Conservation (phyloP, 306 rosid genomes). For the Quercus wislizeni region DNA sequence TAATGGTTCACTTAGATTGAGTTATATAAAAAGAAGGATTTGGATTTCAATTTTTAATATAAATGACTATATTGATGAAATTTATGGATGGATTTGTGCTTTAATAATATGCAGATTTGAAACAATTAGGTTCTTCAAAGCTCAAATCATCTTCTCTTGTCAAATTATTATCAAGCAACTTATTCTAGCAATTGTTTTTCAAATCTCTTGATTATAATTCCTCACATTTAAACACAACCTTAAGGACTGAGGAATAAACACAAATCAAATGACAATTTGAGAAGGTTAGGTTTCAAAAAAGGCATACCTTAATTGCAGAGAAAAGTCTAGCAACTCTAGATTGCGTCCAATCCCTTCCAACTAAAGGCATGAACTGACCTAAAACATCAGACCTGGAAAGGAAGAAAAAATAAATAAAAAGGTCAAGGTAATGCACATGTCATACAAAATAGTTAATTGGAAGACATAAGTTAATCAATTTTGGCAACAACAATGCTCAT, state of each 20-base stretch:
- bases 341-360: conserved; percentile 97
- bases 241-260: background rate
- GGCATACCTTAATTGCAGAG: conserved; percentile 77
- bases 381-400: conserved; percentile 87
- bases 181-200: too few relatives aligned
- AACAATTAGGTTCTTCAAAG: too few relatives aligned
- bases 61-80: too few relatives aligned
- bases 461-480: background rate
- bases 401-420: background rate
- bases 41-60: too few relatives aligned
- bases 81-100: too few relatives aligned
- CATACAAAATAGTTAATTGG: background rate
- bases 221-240: too few relatives aligned
- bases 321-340: conserved; percentile 96
- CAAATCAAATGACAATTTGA: conserved; percentile 2
- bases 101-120: too few relatives aligned
- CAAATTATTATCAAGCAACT: too few relatives aligned
- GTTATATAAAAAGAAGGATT: too few relatives aligned
- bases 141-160: too few relatives aligned
- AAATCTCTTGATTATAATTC: too few relatives aligned
- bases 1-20: background rate
- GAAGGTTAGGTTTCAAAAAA: conserved; percentile 3
- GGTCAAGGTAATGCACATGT: background rate
- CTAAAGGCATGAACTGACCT: conserved; percentile 99
- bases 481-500: background rate